phyloP scores from a whole-genome alignment of 1,284 basidiomycete species.

The Cerrena zonata region DNA sequence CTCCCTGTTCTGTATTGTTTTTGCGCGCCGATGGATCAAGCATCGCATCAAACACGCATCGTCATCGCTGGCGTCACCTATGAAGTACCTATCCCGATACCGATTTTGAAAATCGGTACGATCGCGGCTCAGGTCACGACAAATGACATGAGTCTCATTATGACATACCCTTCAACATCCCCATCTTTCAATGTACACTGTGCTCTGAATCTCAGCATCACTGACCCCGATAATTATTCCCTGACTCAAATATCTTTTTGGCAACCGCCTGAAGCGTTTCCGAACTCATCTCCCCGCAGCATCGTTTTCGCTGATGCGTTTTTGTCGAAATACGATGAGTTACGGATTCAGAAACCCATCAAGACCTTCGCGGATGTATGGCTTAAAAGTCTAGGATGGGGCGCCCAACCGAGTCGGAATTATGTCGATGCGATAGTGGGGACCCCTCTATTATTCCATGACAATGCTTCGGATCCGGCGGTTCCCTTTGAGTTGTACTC shows the following conservation, averaged over 20 bases:
- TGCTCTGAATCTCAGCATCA: not conserved
- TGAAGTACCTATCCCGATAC: not conserved
- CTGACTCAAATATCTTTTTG: not conserved
- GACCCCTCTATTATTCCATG: not conserved
- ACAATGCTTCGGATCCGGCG: not conserved
- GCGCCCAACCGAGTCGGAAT: not conserved
- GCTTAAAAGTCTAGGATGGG: not conserved
- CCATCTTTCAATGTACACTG: not conserved
- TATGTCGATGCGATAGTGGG: not conserved
- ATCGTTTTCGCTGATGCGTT: not conserved
- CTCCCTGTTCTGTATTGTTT: not conserved
- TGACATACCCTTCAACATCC: not conserved
- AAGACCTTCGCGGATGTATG: not conserved
- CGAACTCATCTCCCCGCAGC: not conserved
- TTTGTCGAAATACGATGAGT: not conserved
- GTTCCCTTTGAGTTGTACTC: not conserved
- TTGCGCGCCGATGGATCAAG: not conserved
- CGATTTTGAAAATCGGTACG: not conserved
- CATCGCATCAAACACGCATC: not conserved
- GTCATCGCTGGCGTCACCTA: not conserved
- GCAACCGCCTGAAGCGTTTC: not conserved
- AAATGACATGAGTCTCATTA: not conserved
- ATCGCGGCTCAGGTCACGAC: not conserved
- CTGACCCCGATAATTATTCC: not conserved
- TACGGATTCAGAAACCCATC: no score